Evolutionary conservation across 805 yeast genomes (phyloP).

Genomic region (Maudiozyma pseudohumilis): DNA sequence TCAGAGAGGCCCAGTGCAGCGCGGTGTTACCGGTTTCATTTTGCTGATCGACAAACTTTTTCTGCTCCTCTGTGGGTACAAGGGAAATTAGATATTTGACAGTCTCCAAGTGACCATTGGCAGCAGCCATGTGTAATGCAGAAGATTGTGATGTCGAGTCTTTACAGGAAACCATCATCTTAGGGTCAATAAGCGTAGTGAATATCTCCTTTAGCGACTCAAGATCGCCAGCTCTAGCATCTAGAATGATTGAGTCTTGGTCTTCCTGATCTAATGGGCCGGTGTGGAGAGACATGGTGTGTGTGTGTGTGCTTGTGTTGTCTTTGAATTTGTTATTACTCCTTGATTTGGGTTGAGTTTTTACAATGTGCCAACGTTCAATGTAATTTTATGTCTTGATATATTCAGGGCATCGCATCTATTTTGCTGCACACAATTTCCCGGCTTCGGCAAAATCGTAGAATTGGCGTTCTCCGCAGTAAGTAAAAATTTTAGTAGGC

Average conservation of each 20-base stretch:
- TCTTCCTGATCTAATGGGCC: constrained; percentile 54
- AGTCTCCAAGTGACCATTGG: constrained; percentile 77
- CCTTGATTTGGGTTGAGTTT: background rate
- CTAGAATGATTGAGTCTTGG: constrained; percentile 69
- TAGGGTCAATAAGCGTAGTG: constrained; percentile 42
- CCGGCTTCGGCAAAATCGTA: too few relatives aligned
- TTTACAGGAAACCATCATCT: constrained; percentile 35
- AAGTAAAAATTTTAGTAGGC: too few relatives aligned
- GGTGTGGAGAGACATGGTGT: constrained; percentile 21
- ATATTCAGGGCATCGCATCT: background rate
- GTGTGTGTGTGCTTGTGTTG: background rate
- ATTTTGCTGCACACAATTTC: too few relatives aligned
- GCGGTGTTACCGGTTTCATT: constrained; percentile 90
- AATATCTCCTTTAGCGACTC: constrained; percentile 65
- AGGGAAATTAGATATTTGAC: constrained; percentile 49
- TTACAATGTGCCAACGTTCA: background rate
- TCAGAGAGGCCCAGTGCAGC: constrained; percentile 90
- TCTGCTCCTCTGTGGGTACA: constrained; percentile 34
- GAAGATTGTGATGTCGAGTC: constrained; percentile 63
- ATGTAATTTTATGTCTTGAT: background rate
- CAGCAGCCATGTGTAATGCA: constrained; percentile 90
- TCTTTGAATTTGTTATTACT: background rate
- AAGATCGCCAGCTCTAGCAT: constrained; percentile 81
- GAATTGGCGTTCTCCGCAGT: too few relatives aligned
- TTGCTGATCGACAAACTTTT: constrained; percentile 36